Conservation (phyloP, 1,284 basidiomycete species). For the Lentinula novae-zelandiae region DNA sequence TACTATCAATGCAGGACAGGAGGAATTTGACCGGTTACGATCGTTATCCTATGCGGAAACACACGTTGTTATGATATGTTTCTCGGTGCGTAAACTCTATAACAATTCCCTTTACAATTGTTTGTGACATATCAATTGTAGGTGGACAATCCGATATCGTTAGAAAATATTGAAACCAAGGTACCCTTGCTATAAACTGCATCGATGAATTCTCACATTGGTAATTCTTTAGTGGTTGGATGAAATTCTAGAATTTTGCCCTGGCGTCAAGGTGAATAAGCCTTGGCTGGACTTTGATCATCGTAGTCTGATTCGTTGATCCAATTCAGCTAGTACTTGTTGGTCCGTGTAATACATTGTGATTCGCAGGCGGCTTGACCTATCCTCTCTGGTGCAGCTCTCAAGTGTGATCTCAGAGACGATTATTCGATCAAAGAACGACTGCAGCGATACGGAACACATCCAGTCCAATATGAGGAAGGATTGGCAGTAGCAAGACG, state of each 20-base stretch:
- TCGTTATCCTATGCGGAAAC: slow-evolving; percentile 94
- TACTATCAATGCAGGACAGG: slow-evolving; percentile 63
- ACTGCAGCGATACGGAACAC: slow-evolving; percentile 61
- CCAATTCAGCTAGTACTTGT: slow-evolving; percentile 72
- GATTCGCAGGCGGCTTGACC: slow-evolving; percentile 10
- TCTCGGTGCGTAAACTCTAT: slow-evolving; percentile 61
- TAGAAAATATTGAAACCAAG: slow-evolving; percentile 93
- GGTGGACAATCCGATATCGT: slow-evolving; percentile 88
- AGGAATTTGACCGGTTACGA: slow-evolving; percentile 92
- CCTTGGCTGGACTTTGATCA: slow-evolving; percentile 1
- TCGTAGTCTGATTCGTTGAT: background rate
- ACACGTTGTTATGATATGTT: slow-evolving; percentile 92
- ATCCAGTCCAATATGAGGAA: slow-evolving; percentile 85
- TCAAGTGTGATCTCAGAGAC: slow-evolving; percentile 93
- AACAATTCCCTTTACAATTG: background rate
- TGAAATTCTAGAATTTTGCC: slow-evolving; percentile 86
- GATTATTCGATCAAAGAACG: slow-evolving; percentile 67
- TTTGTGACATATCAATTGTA: slow-evolving; percentile 25
- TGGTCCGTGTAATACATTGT: slow-evolving; percentile 49
- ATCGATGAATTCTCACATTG: background rate
- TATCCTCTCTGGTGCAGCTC: slow-evolving; percentile 44
- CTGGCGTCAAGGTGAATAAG: slow-evolving; percentile 79
- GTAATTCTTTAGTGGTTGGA: slow-evolving; percentile 70
- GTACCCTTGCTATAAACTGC: slow-evolving; percentile 35
- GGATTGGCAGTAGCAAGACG: slow-evolving; percentile 83